These are phyloP conservation scores for Stephania japonica DNA, from an alignment of 164 flowering plant genomes.

Conservation along the genomic window DNA sequence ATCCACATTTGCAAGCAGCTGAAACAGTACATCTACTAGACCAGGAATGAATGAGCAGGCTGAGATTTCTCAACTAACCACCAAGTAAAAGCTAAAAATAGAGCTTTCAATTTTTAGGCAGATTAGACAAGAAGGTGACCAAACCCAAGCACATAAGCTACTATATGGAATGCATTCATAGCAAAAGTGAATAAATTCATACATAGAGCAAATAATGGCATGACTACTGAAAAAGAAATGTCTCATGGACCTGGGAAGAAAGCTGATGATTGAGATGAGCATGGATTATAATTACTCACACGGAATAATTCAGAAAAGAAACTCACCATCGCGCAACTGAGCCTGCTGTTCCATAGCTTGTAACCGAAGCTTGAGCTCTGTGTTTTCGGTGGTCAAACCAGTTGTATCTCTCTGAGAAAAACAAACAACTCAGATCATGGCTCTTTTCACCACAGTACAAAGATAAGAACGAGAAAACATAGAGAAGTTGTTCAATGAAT, in stretches of 20 bases:
- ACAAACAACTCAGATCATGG: background rate
- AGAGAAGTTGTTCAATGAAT: background rate
- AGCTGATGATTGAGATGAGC: background rate
- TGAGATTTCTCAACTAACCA: too few relatives aligned
- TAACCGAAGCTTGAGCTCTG: conserved; percentile 86
- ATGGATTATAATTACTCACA: background rate
- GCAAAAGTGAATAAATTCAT: too few relatives aligned
- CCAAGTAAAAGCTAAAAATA: too few relatives aligned
- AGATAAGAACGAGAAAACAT: background rate
- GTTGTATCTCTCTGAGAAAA: conserved; percentile 80
- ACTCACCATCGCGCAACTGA: conserved; percentile 85
- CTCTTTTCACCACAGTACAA: background rate
- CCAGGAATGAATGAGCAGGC: too few relatives aligned
- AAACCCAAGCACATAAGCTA: background rate
- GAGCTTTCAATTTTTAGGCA: too few relatives aligned
- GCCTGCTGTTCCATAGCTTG: conserved; percentile 99
- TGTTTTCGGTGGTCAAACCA: conserved; percentile 68
- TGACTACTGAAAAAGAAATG: too few relatives aligned
- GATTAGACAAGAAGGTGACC: background rate
- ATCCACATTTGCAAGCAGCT: too few relatives aligned
- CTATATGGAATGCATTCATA: background rate
- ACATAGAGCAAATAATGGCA: too few relatives aligned
- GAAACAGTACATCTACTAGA: too few relatives aligned
- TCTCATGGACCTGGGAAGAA: background rate
- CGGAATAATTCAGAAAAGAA: background rate